Evolutionary conservation across 164 flowering plant genomes (phyloP).

Genomic region (Brasenia schreberi): DNA sequence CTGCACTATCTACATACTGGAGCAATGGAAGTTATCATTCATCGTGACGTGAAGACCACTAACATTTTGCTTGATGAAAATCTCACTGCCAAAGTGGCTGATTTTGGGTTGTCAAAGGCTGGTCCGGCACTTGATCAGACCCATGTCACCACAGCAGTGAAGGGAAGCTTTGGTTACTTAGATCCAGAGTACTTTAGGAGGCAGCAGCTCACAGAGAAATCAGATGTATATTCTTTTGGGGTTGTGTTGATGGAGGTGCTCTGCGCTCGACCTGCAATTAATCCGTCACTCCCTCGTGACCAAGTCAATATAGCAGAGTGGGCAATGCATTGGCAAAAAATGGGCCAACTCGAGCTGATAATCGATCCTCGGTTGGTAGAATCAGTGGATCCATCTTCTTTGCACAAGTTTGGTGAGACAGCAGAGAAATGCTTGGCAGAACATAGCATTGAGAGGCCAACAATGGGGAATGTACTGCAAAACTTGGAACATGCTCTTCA

Average conservation of each 20-base stretch:
- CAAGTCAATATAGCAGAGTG: constrained; percentile 47
- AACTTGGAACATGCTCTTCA: constrained; percentile 46
- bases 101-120: constrained; percentile 38
- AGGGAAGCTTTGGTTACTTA: constrained; percentile 36
- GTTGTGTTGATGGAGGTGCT: constrained; percentile 36
- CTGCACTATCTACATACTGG: constrained; percentile 52
- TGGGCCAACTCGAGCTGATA: constrained; percentile 24
- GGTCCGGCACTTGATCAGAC: constrained; percentile 41
- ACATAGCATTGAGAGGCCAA: constrained; percentile 30
- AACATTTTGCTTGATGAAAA: constrained; percentile 41
- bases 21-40: constrained; percentile 34
- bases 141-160: constrained; percentile 42
- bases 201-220: constrained; percentile 39
- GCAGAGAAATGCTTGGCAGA: constrained; percentile 42
- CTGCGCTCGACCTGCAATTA: constrained; percentile 34
- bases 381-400: constrained; percentile 17
- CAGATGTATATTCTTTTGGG: constrained; percentile 36
- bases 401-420: constrained; percentile 36
- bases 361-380: constrained; percentile 30
- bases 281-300: constrained; percentile 39
- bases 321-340: constrained; percentile 42
- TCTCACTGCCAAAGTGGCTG: constrained; percentile 31
- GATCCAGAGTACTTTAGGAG: constrained; percentile 45
- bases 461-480: constrained; percentile 48
- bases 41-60: constrained; percentile 40